Percentiles rank a stretch among this genome's conserved stretches.
Conservation (phyloP, 2,329 filamentous ascomycete species). For the Fusarium albidum region DNA sequence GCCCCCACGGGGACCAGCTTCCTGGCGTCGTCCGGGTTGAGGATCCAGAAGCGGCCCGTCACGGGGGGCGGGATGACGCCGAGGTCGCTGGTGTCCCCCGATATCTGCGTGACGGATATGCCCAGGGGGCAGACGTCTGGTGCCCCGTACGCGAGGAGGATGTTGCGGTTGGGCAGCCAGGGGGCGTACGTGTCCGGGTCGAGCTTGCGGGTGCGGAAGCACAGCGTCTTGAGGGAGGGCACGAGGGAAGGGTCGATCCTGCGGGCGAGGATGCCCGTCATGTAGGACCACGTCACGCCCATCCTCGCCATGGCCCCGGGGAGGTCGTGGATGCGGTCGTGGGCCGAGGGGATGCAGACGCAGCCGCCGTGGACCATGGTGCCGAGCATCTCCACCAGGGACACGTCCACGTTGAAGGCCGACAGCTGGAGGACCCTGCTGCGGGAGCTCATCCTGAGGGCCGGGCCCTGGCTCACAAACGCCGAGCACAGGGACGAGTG, state of each 20-base stretch:
- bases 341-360: constrained; percentile 63
- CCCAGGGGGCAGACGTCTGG: constrained; percentile 61
- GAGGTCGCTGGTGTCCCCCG: constrained; percentile 46
- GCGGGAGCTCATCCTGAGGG: constrained; percentile 56
- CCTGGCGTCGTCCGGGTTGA: constrained; percentile 60
- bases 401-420: constrained; percentile 62
- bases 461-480: constrained; percentile 58
- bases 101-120: constrained; percentile 57
- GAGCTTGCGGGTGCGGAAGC: constrained; percentile 58
- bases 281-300: constrained; percentile 60
- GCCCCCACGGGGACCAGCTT: constrained; percentile 62
- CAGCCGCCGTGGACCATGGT: constrained; percentile 65
- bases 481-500: constrained; percentile 66
- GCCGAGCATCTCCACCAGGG: constrained; percentile 60
- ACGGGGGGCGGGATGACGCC: constrained; percentile 57
- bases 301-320: constrained; percentile 58
- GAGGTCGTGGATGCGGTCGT: constrained; percentile 59
- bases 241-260: constrained; percentile 49
- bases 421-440: constrained; percentile 67
- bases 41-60: constrained; percentile 59
- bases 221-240: constrained; percentile 51
- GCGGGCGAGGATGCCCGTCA: constrained; percentile 67
- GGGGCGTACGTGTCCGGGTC: constrained; percentile 57
- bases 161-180: constrained; percentile 55
- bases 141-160: constrained; percentile 61